Base-by-base conservation (phyloP, 371 early-diverging fungal genomes). In the Mortierella sp. region DNA sequence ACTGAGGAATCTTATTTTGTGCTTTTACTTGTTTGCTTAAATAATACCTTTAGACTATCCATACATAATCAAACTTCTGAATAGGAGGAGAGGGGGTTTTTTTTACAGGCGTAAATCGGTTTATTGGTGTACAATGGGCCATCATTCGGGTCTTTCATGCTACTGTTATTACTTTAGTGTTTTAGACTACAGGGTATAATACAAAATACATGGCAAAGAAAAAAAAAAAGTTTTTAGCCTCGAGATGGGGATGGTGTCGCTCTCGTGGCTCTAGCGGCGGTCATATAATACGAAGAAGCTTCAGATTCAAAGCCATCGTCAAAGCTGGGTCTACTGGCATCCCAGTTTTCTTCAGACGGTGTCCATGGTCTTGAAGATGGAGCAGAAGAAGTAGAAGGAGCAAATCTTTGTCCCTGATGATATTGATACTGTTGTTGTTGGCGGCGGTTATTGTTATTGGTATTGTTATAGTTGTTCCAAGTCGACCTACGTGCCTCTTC, bases 401-500 rank as follows among this genome's bases (percentile, higher is more conserved):
- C 35, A 8, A 35, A 35, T 35, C 35, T 35, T 35, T 45, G 43
- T 35, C 40, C 35, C 39, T 30, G 62, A 20, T 39, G 55, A 47
- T 65, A 70, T 35, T 35, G 35, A 6, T 5, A 35, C 6, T 35
- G 30, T 2, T 54, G 45, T 26, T 54, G 40, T 6, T 47, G 47
- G 10, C 22, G 11, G 57, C 12, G 28, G n/a, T 3, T 28, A 10
- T 22, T 57, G 63, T 28, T 26, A 35, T 35, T 35, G 35, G 6
- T 35, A 6, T 0, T 35, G 35, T 5, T n/a, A 37, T 64, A 63
- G 11, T 55, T 37, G 40, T 55, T 28, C 51, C 54, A 66, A 5
- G 54, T 11, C 37, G 64, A 72, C 24, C 69, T 69, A 1, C 73
- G 68, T 1, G 78, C 73, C 3, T 62, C 62, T 43, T 72, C 65